Evolutionary conservation across 139 green algal genomes (phyloP).

Genomic region (Marvania coccoides): DNA sequence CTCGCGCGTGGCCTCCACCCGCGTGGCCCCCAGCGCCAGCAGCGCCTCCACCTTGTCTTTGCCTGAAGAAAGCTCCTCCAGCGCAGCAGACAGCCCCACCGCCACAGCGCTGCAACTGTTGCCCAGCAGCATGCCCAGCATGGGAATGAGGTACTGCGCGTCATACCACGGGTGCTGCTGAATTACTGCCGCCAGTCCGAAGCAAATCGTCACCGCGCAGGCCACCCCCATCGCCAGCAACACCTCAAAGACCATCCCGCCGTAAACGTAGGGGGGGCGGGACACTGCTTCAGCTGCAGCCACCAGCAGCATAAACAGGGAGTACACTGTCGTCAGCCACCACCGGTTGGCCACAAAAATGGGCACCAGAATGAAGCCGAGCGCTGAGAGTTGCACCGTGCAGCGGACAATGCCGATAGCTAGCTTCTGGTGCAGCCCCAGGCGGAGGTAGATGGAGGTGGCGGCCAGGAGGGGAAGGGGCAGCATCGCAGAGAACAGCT

Average conservation of each 20-base stretch:
- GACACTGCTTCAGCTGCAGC: slow-evolving; percentile 59
- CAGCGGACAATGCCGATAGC: slow-evolving; percentile 22
- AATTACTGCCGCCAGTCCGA: slow-evolving; percentile 50
- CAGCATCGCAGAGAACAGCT: slow-evolving; percentile 20
- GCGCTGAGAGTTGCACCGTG: slow-evolving; percentile 47
- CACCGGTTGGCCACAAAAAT: slow-evolving; percentile 52
- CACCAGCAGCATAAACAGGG: slow-evolving; percentile 60
- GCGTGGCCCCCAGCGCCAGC: slow-evolving; percentile 63
- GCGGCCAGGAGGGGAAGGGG: slow-evolving; percentile 20
- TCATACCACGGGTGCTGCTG: slow-evolving; percentile 48
- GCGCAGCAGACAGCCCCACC: slow-evolving; percentile 56
- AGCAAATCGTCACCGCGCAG: slow-evolving; percentile 33
- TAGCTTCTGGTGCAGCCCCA: slow-evolving; percentile 33
- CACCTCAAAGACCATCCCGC: slow-evolving; percentile 30
- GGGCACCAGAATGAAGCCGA: slow-evolving; percentile 70
- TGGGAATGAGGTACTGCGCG: slow-evolving; percentile 53
- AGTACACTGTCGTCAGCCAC: slow-evolving; percentile 52
- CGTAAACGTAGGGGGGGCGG: slow-evolving; percentile 29
- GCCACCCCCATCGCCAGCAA: slow-evolving; percentile 27
- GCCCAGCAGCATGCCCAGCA: slow-evolving; percentile 77
- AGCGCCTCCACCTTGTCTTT: slow-evolving; percentile 58
- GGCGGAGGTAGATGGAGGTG: slow-evolving; percentile 30
- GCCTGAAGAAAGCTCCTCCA: slow-evolving; percentile 39
- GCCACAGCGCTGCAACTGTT: slow-evolving; percentile 66
- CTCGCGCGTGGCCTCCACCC: slow-evolving; percentile 56